phyloP scores from a whole-genome alignment of 176 grass and related monocot species.

The Carex littledalei region DNA sequence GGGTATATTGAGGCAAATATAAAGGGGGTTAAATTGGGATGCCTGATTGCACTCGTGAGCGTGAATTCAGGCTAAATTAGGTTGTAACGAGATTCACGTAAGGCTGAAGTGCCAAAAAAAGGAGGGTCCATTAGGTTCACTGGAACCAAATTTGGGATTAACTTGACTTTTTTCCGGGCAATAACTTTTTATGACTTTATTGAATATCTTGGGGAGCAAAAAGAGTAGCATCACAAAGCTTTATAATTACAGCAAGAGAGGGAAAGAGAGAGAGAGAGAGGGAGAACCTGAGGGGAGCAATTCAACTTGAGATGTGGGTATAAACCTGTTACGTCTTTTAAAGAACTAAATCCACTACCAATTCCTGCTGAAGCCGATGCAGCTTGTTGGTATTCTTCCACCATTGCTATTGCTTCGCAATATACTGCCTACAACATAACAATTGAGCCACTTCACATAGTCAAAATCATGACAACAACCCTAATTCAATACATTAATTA shows the following conservation, averaged over 20 bases:
- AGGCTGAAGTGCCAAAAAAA: neutral
- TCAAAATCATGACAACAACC: neutral
- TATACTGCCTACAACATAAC: conserved; percentile 55
- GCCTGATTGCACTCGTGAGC: neutral
- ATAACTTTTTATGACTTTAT: neutral
- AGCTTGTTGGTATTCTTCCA: conserved; percentile 86
- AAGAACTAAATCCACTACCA: conserved; percentile 39
- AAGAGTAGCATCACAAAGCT: neutral
- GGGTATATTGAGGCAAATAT: neutral
- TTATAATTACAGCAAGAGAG: neutral
- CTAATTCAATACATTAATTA: neutral
- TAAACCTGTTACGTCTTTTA: conserved; percentile 24
- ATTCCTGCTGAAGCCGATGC: conserved; percentile 27
- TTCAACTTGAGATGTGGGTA: conserved; percentile 48
- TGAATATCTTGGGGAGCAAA: neutral
- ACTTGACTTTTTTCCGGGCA: neutral
- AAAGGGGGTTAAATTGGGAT: neutral
- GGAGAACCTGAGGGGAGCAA: conserved; percentile 60
- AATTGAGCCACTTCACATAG: neutral
- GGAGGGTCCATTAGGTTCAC: neutral
- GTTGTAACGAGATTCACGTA: neutral
- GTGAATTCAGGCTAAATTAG: neutral
- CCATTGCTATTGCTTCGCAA: conserved; percentile 70
- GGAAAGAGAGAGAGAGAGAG: neutral
- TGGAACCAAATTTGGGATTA: neutral